These are phyloP conservation scores for Myxozyma neglecta DNA, from an alignment of 805 yeast genomes.

Conservation along the genomic window DNA sequence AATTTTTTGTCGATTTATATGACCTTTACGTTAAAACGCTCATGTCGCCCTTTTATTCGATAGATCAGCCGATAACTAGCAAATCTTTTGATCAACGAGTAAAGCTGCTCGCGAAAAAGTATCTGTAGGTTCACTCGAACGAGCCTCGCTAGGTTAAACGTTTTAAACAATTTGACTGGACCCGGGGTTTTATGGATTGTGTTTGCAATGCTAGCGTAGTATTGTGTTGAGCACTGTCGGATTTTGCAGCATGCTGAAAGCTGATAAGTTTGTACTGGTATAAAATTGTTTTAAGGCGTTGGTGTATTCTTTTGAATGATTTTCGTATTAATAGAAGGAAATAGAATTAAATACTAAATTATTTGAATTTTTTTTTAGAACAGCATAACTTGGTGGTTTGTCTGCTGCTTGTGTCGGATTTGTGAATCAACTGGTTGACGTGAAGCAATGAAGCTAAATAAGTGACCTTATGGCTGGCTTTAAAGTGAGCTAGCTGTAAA, in stretches of 20 bases:
- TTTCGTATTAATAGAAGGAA: neutral
- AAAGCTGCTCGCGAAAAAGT: constrained; percentile 69
- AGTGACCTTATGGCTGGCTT: too few species aligned
- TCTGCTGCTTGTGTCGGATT: too few species aligned
- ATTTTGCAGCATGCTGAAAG: neutral
- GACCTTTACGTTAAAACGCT: constrained; percentile 84
- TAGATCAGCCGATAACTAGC: constrained; percentile 71
- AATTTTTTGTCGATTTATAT: constrained; percentile 80
- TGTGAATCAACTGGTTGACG: too few species aligned
- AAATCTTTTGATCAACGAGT: constrained; percentile 75
- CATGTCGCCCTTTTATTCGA: constrained; percentile 81
- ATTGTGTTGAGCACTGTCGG: neutral
- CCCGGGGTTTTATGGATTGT: neutral
- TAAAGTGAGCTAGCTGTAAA: too few species aligned
- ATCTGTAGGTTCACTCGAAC: constrained; percentile 47
- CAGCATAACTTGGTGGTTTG: too few species aligned
- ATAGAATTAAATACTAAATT: too few species aligned
- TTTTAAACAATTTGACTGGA: neutral
- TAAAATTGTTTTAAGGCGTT: neutral
- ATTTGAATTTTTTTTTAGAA: too few species aligned
- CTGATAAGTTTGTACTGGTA: neutral
- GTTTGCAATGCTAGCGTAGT: neutral
- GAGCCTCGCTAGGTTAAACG: too few species aligned
- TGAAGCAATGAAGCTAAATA: too few species aligned
- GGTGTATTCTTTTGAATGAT: neutral